phyloP scores from a whole-genome alignment of 768 basidiomycete species.

The Auricularia heimuer region DNA sequence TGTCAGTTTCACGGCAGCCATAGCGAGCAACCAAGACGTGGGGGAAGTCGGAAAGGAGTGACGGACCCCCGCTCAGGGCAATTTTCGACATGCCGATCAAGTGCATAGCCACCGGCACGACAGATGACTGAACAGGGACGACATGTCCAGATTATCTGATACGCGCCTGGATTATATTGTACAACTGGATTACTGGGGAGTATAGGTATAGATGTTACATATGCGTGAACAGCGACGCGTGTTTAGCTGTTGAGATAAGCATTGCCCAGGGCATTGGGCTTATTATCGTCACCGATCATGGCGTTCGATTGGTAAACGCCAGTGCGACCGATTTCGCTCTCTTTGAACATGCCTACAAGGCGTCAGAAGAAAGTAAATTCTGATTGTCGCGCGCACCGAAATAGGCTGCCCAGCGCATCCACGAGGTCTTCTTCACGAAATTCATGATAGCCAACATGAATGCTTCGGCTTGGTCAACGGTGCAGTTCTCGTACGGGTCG shows the following conservation, averaged over 20 bases:
- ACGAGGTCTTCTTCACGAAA: slow-evolving; percentile 38
- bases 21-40: background rate
- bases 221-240: background rate
- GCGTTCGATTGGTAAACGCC: slow-evolving; percentile 16
- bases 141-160: too few relatives aligned
- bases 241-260: slow-evolving; percentile 31
- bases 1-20: slow-evolving; percentile 30
- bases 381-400: slow-evolving; percentile 40
- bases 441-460: slow-evolving; percentile 15
- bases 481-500: slow-evolving; percentile 38
- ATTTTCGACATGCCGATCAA: too few relatives aligned
- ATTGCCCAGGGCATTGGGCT: slow-evolving; percentile 43
- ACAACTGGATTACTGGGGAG: too few relatives aligned
- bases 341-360: background rate
- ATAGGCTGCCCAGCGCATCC: slow-evolving; percentile 36
- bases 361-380: background rate
- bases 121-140: too few relatives aligned
- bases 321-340: background rate
- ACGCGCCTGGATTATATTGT: too few relatives aligned
- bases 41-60: background rate
- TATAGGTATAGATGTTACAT: slow-evolving; percentile 1
- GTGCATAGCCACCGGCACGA: too few relatives aligned
- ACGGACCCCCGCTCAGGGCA: too few relatives aligned
- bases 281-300: slow-evolving; percentile 29
- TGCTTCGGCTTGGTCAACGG: slow-evolving; percentile 22